Percentiles rank a stretch among this genome's conserved stretches.
phyloP scores from a whole-genome alignment of 441 rosid species.

The Kokia cookei region DNA sequence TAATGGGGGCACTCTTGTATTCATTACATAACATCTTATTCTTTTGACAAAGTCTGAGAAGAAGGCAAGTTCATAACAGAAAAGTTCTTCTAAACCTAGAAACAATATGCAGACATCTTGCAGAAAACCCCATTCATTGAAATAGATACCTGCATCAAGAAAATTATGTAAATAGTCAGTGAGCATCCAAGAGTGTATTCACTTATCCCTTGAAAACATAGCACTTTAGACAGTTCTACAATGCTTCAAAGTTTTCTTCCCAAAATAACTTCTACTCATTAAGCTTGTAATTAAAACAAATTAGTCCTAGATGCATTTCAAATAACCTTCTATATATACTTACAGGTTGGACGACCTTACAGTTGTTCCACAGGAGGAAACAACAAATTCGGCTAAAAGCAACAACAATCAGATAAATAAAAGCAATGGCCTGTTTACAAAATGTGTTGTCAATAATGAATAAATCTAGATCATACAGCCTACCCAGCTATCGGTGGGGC shows the following conservation, averaged over 20 bases:
- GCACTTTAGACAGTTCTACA: not conserved
- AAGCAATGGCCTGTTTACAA: not conserved
- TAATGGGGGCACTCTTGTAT: not conserved
- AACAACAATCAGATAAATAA: not conserved
- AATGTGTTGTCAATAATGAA: not conserved
- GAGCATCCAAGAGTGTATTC: not conserved
- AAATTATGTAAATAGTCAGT: constrained; percentile 2
- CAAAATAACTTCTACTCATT: not conserved
- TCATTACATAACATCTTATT: constrained; percentile 1
- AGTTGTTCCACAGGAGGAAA: not conserved
- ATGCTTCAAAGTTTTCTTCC: not conserved
- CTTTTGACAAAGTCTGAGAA: not conserved
- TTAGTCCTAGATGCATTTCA: not conserved
- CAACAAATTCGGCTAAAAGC: not conserved
- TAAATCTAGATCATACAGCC: not conserved
- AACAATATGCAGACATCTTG: constrained; percentile 14
- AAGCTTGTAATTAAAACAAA: not conserved
- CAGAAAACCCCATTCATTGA: constrained; percentile 2
- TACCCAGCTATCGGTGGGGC: not conserved
- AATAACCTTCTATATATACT: not conserved
- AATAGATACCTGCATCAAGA: constrained; percentile 15
- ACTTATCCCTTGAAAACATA: not conserved
- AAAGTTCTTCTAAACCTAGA: constrained; percentile 13
- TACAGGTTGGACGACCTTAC: not conserved
- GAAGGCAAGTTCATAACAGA: constrained; percentile 1